These are phyloP conservation scores for Rasamsonia emersonii DNA, from an alignment of 2,329 filamentous ascomycete genomes.

Conservation along the genomic window DNA sequence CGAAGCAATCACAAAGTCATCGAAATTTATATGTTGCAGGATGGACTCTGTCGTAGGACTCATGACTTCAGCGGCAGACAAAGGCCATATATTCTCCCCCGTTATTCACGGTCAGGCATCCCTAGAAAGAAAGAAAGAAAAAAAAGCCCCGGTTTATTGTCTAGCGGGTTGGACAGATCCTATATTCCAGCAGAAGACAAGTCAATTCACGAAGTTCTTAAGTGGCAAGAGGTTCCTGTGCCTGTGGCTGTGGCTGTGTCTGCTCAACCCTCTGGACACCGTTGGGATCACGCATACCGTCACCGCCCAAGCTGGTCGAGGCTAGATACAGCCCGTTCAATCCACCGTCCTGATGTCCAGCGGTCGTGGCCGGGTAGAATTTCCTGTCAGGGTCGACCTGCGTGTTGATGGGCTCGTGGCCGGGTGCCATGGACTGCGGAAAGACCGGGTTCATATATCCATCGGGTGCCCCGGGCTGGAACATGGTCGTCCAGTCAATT, in stretches of 20 bases:
- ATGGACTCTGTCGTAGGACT: no score
- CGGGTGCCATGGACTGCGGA: conserved; percentile 58
- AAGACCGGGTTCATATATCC: conserved; percentile 55
- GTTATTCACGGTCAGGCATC: no score
- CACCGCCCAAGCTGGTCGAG: conserved; percentile 38
- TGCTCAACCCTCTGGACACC: conserved; percentile 38
- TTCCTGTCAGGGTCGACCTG: conserved; percentile 50
- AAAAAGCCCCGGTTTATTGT: conserved; percentile 40
- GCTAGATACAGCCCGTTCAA: conserved; percentile 41
- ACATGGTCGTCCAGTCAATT: conserved; percentile 70
- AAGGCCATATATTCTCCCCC: no score
- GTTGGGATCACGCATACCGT: conserved; percentile 41
- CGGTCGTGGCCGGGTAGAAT: conserved; percentile 42
- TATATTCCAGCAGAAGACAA: conserved; percentile 44
- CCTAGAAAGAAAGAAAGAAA: background rate
- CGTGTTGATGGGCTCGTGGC: conserved; percentile 61
- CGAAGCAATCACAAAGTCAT: no score
- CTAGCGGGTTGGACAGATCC: conserved; percentile 48
- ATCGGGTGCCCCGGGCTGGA: conserved; percentile 62
- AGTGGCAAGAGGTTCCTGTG: conserved; percentile 18
- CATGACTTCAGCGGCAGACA: no score
- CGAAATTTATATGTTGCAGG: no score
- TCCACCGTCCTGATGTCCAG: conserved; percentile 32
- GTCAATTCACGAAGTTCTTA: conserved; percentile 5
- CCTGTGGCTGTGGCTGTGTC: conserved; percentile 48